A percentile compares a stretch with the other conserved stretches of the same genome.
Conservation (phyloP, 2,329 filamentous ascomycete species). For the Arthrobotrys megalospora region DNA sequence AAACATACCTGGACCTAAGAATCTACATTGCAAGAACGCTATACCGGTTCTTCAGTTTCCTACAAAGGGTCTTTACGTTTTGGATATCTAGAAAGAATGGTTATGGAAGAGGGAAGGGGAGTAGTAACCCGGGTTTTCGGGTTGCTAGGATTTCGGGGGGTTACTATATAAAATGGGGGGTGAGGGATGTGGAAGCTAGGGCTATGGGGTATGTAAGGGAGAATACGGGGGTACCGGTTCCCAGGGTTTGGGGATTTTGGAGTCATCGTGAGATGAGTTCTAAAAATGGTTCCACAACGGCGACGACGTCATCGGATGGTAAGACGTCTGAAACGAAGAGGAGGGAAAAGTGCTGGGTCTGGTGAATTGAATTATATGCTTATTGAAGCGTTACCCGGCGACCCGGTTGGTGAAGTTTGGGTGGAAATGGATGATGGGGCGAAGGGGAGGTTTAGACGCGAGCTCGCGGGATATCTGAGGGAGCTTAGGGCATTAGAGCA, state of each 20-base stretch:
- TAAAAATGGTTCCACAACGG: background rate
- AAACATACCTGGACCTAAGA: conserved; percentile 46
- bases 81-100: conserved; percentile 2
- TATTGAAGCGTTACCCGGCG: conserved; percentile 53
- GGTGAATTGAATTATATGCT: conserved; percentile 56
- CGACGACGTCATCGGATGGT: conserved; percentile 10
- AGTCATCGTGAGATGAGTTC: conserved; percentile 29
- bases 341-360: background rate
- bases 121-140: conserved; percentile 49
- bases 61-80: conserved; percentile 38
- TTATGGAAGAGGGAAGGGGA: conserved; percentile 7
- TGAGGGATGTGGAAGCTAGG: conserved; percentile 51
- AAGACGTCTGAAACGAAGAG: conserved; percentile 8
- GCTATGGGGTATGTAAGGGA: conserved; percentile 54
- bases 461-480: conserved; percentile 45
- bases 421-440: conserved; percentile 45
- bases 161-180: conserved; percentile 59
- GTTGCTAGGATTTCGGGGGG: conserved; percentile 38
- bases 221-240: conserved; percentile 43
- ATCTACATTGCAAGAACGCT: conserved; percentile 49
- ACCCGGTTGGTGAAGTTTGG: conserved; percentile 51
- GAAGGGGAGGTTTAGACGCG: conserved; percentile 32
- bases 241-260: conserved; percentile 54
- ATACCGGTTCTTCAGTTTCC: conserved; percentile 39
- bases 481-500: conserved; percentile 49